phyloP scores from a whole-genome alignment of 2,329 filamentous ascomycete genomes.

The Pestalotiopsis sp. region DNA sequence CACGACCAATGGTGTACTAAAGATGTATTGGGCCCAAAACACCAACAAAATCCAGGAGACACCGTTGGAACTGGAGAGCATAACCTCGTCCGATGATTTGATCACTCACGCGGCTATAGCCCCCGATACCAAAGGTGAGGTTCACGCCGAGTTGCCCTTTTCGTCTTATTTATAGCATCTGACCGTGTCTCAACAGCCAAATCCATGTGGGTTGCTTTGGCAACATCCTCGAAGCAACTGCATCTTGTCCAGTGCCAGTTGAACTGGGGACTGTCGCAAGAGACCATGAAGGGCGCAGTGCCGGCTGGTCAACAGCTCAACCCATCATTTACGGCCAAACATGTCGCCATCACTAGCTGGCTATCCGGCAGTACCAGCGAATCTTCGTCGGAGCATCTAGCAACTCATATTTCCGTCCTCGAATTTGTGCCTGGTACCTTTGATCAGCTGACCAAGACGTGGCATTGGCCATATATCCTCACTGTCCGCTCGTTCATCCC shows the following conservation, averaged over 20 bases:
- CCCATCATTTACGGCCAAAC: constrained; percentile 56
- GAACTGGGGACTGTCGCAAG: constrained; percentile 68
- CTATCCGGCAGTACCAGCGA: constrained; percentile 49
- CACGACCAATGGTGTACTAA: constrained; percentile 73
- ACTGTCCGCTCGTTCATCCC: constrained; percentile 70
- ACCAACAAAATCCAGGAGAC: constrained; percentile 74
- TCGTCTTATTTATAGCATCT: neutral
- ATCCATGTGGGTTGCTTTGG: constrained; percentile 66
- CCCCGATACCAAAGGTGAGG: constrained; percentile 68
- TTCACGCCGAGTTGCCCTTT: neutral
- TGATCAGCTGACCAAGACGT: constrained; percentile 60
- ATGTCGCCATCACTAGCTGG: constrained; percentile 62
- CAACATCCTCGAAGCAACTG: constrained; percentile 72
- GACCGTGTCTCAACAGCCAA: constrained; percentile 26
- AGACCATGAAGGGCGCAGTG: constrained; percentile 54
- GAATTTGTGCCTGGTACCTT: constrained; percentile 71
- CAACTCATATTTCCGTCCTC: constrained; percentile 72
- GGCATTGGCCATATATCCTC: constrained; percentile 65
- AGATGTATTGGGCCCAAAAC: constrained; percentile 76
- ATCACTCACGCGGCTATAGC: constrained; percentile 79
- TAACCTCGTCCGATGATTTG: constrained; percentile 73
- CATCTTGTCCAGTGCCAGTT: constrained; percentile 75
- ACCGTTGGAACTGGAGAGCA: constrained; percentile 72
- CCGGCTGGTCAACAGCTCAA: constrained; percentile 50
- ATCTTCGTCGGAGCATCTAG: constrained; percentile 48